These are phyloP conservation scores for Suillus luteus DNA, from an alignment of 768 basidiomycete genomes.

Conservation along the genomic window DNA sequence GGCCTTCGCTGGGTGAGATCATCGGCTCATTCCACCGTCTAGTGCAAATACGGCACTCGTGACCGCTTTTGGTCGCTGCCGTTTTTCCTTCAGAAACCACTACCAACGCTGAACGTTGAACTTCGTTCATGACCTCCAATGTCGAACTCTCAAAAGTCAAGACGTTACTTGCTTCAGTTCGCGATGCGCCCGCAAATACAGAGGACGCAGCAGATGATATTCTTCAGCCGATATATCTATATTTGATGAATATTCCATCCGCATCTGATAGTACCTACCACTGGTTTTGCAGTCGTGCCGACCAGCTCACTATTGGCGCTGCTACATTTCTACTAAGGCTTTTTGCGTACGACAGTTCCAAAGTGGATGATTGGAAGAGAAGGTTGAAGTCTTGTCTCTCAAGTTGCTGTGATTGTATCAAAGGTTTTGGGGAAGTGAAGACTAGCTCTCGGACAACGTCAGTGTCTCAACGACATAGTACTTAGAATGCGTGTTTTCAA, in stretches of 20 bases:
- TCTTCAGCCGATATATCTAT: conserved; percentile 51
- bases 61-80: conserved; percentile 1
- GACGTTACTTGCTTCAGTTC: conserved; percentile 53
- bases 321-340: conserved; percentile 83
- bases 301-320: conserved; percentile 56
- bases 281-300: conserved; percentile 79
- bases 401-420: conserved; percentile 71
- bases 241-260: conserved; percentile 51
- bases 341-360: conserved; percentile 69
- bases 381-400: conserved; percentile 56
- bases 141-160: conserved; percentile 42
- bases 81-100: background rate
- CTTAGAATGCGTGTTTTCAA: conserved; percentile 15
- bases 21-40: background rate
- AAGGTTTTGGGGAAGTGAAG: conserved; percentile 66
- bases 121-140: conserved; percentile 27
- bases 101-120: conserved; percentile 3
- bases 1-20: background rate
- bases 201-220: conserved; percentile 48
- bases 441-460: conserved; percentile 67
- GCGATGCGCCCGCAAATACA: conserved; percentile 58
- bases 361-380: conserved; percentile 65
- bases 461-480: conserved; percentile 38
- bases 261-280: conserved; percentile 50
- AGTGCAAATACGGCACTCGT: background rate